Evolutionary conservation across 352 stramenopile genomes (phyloP), one percentile per base, ranked within the genome.

Genomic region (Globisporangium okanoganense): DNA sequence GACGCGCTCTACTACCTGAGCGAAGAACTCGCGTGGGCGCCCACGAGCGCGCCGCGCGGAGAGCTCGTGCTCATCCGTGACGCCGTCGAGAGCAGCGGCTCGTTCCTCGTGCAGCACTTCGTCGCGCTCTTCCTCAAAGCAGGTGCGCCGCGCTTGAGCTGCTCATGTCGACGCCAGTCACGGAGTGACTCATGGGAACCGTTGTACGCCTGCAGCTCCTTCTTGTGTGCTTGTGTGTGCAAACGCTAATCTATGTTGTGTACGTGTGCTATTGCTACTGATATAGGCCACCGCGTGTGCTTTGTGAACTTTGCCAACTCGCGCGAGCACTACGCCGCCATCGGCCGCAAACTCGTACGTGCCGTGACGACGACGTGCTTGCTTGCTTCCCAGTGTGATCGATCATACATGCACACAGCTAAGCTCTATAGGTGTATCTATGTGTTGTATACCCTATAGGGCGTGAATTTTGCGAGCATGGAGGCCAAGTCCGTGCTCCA

Each of bases 51-150:
- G 27, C 81, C 83, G 61, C 66, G 61, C 27, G 73, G 77, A 2
- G 58, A 90, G 56, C 67, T 91, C 45, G 58, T 93, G 54, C 44
- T 82, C 41, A 63, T 93, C 48, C 66, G 81, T 14, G 83, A 93
- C 64, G 59, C 65, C 14, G 71, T 87, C 27, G 78, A 90, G 45
- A 70, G 78, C 13, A 63, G 58, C 36, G 79, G 81, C 20, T 64
- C 64, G 25, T 91, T 90, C 56, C 61, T 93, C 43, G 65, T 93
- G 43, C 83, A 93, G 54, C 79, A 93, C 64, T 87, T 93, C 27
- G 38, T 80, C 25, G 70, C 81, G 61, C 72, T 90, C 8, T 88
- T 89, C 57, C 69, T 88, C 36, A 87, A 90, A 70, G 79, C 79
- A 48, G 76, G 78, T 84, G 56, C 22, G 61, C n/a, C 59, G n/a